A percentile compares a stretch with the other conserved stretches of the same genome.
These are phyloP conservation scores for Inga oerstediana DNA, from an alignment of 306 rosid genomes.

Conservation along the genomic window DNA sequence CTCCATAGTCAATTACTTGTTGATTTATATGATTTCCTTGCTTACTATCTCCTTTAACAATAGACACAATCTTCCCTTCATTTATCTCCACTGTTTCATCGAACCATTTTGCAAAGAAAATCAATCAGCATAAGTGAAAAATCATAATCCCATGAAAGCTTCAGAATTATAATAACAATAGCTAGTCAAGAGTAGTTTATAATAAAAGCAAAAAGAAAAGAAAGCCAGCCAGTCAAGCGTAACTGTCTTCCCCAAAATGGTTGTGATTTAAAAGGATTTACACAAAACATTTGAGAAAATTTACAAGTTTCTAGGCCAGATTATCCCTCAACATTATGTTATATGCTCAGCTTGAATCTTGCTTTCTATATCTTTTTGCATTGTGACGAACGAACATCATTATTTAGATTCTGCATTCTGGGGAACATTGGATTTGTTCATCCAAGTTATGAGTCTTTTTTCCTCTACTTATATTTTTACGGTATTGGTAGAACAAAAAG, in stretches of 20 bases:
- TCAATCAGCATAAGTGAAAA: constrained; percentile 9
- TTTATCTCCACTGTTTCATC: constrained; percentile 74
- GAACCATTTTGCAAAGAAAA: constrained; percentile 22
- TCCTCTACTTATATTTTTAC: background rate
- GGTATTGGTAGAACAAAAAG: background rate
- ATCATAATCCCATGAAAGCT: background rate
- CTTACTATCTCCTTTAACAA: constrained; percentile 61
- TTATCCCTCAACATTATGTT: background rate
- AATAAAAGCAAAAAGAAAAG: background rate
- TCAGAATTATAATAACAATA: constrained; percentile 11
- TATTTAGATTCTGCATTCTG: background rate
- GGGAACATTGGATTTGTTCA: background rate
- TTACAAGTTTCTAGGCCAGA: background rate
- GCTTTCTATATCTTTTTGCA: background rate
- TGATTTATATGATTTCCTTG: constrained; percentile 41
- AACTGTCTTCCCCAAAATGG: constrained; percentile 17
- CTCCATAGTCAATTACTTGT: constrained; percentile 70
- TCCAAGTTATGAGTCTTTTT: background rate
- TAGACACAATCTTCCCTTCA: constrained; percentile 67
- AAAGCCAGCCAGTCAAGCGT: background rate
- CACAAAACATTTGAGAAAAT: background rate
- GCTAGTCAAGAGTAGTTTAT: constrained; percentile 24
- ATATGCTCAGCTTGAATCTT: background rate
- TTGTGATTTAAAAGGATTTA: background rate
- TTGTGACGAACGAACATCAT: background rate